Percentiles rank a stretch among this genome's conserved stretches.
phyloP scores from a whole-genome alignment of 164 flowering plant genomes.

The Macadamia integrifolia region DNA sequence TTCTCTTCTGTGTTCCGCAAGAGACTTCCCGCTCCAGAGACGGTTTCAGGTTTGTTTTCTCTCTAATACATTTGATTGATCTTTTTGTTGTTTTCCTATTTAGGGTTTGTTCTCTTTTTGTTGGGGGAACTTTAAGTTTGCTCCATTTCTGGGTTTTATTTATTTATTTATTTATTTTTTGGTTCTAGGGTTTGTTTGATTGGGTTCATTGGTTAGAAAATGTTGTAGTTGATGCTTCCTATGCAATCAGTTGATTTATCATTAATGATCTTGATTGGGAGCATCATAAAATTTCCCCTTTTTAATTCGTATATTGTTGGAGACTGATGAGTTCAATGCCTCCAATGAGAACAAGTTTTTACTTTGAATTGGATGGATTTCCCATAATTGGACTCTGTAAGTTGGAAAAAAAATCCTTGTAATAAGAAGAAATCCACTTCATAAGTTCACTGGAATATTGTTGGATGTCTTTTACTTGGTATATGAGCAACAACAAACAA shows the following conservation, averaged over 20 bases:
- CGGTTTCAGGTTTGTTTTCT: constrained; percentile 10
- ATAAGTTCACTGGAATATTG: neutral
- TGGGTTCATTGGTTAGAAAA: neutral
- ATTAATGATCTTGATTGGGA: too few species aligned
- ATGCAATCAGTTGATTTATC: too few species aligned
- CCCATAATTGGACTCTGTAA: neutral
- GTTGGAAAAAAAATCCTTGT: neutral
- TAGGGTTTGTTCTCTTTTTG: neutral
- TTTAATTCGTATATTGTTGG: too few species aligned
- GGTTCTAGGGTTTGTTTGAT: neutral
- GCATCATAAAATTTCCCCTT: too few species aligned
- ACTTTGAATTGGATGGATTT: neutral
- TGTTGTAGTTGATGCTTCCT: too few species aligned
- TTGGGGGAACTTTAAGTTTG: neutral
- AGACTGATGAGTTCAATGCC: neutral
- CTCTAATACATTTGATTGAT: neutral
- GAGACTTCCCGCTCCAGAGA: constrained; percentile 35
- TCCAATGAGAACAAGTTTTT: neutral
- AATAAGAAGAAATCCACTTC: neutral
- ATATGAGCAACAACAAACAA: too few species aligned
- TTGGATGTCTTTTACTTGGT: too few species aligned
- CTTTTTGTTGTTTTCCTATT: neutral
- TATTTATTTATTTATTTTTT: neutral
- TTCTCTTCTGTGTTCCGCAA: constrained; percentile 54
- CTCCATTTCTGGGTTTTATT: neutral